Base-by-base conservation (phyloP, 768 basidiomycete species). In the Boletus vermiculosoides region DNA sequence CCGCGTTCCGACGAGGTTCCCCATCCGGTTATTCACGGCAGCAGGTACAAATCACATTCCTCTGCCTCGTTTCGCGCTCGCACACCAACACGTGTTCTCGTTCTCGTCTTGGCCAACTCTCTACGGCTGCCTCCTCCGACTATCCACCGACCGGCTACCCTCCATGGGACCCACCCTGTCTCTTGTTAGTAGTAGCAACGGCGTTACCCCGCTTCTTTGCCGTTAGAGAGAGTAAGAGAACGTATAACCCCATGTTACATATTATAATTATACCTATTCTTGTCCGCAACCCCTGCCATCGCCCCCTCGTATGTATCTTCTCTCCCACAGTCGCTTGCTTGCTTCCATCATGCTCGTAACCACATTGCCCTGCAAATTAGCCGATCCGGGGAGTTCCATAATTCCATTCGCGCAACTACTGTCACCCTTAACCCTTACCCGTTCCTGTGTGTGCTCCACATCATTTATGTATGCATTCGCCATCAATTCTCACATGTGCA, bases 361-460 rank as follows among this genome's bases (percentile, higher is more conserved):
- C 45, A 42, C 48, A 63, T 50, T 50, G 40, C 55, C 55, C 51
- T 50, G 31, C 36, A 18, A 8, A 34, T 47, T 57, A 65, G 55
- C 67, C 67, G 68, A 67, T 46, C 59, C 56, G 52, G 64, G 44
- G 49, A 36, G 41, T 61, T 56, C 62, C 56, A 57, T 55, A 36
- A 37, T 61, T 56, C 62, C 56, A 57, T 55, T 41, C 23, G 39
- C 36, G 36, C 51, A 28, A 15, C 52, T 33, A 23, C 60, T 37
- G 16, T 11, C 42, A 45, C 65, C 68, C 68, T 59, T 31, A 42
- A 41, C 67, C 67, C 67, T 70, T 45, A 16, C 44, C 44, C 20
- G 63, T 67, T 67, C 68, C 66, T 70, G 63, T 60, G 58, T 25
- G 41, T 33, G 53, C 45, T 56, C 54, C 45, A 50, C n/a, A 55